Evolutionary conservation across 768 basidiomycete species (phyloP).

Genomic region (Auriscalpium vulgare): DNA sequence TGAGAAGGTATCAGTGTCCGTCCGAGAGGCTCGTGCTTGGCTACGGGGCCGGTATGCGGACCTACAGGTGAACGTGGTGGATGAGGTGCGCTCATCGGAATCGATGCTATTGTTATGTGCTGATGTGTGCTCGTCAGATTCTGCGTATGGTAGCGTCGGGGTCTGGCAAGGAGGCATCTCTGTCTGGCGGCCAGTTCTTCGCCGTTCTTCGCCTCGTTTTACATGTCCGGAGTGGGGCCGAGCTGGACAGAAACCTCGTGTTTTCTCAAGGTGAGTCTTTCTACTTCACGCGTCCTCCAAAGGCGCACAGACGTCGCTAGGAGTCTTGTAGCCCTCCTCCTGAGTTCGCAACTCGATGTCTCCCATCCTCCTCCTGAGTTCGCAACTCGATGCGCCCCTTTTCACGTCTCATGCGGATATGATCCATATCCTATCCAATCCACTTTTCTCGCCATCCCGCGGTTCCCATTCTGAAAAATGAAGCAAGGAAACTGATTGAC

Average conservation of each 20-base stretch:
- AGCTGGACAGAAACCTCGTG: slow-evolving; percentile 56
- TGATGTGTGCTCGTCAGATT: slow-evolving; percentile 34
- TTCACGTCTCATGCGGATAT: no score
- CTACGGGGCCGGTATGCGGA: slow-evolving; percentile 60
- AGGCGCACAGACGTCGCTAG: no score
- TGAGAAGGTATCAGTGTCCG: slow-evolving; percentile 45
- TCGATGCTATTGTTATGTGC: not conserved
- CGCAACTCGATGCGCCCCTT: no score
- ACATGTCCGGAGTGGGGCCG: slow-evolving; percentile 52
- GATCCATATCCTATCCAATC: no score
- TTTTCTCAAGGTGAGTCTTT: slow-evolving; percentile 63
- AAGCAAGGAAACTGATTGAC: no score
- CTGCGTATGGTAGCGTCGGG: slow-evolving; percentile 55
- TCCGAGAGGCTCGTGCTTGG: slow-evolving; percentile 69
- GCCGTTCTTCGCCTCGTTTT: slow-evolving; percentile 60
- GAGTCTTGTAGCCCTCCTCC: no score
- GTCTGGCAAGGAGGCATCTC: slow-evolving; percentile 40
- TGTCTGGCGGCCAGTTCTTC: slow-evolving; percentile 70
- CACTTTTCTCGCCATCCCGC: no score
- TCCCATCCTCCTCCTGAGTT: no score
- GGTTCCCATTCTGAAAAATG: no score
- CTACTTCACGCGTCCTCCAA: not conserved
- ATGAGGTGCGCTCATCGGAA: slow-evolving; percentile 38
- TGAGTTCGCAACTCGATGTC: no score
- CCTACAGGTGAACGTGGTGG: slow-evolving; percentile 44